Evolutionary conservation across 140 eudicot genomes (phyloP).

Genomic region (Senecio squalidus): DNA sequence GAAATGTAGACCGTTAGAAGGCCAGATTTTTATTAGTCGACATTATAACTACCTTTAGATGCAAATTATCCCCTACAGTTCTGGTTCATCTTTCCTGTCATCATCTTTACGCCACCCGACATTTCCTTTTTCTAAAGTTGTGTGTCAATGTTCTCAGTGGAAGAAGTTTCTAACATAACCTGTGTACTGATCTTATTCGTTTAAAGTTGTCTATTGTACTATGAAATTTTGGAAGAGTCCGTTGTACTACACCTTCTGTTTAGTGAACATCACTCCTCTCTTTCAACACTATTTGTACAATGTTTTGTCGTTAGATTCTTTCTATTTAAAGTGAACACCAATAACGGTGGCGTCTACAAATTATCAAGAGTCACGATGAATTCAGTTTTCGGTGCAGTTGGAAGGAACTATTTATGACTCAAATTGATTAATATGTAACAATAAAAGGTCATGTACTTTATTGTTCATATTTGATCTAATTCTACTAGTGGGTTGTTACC

Average conservation of each 20-base stretch:
- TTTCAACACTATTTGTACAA: no score
- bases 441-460: background rate
- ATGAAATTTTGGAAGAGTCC: background rate
- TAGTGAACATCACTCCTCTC: background rate
- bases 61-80: background rate
- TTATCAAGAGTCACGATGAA: no score
- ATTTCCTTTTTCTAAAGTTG: background rate
- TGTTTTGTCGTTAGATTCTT: no score
- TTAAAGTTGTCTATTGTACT: background rate
- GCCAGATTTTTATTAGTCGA: no score
- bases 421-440: background rate
- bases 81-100: background rate
- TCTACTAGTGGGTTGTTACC: background rate
- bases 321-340: background rate
- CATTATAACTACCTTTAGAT: background rate
- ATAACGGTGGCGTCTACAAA: no score
- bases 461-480: background rate
- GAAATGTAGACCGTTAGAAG: no score
- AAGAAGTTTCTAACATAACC: no score
- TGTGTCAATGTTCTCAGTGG: background rate
- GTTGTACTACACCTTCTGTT: background rate
- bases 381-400: background rate
- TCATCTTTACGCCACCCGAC: background rate
- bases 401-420: background rate
- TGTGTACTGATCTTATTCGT: no score